Evolutionary conservation across 176 grass and related monocot species (phyloP).

Genomic region (Pontederia paniculata): DNA sequence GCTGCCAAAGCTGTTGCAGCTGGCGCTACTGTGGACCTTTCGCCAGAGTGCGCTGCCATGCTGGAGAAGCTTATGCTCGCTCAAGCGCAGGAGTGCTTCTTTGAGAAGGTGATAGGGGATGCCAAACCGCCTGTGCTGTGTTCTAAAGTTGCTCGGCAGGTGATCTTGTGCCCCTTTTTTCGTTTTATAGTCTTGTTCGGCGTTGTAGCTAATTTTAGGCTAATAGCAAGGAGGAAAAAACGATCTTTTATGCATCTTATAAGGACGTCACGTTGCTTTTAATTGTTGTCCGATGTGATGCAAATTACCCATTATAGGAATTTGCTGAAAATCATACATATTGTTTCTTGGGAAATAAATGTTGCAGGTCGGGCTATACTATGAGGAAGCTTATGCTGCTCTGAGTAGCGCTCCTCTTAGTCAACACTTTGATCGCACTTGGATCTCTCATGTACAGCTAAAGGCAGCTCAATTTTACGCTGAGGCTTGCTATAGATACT

Average conservation of each 20-base stretch:
- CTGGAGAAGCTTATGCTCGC: slow-evolving; percentile 80
- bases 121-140: slow-evolving; percentile 34
- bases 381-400: slow-evolving; percentile 57
- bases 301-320: too few species aligned
- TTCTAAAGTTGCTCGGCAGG: slow-evolving; percentile 76
- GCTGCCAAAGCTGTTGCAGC: slow-evolving; percentile 32
- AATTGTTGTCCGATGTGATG: neutral
- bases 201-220: neutral
- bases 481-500: slow-evolving; percentile 42
- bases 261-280: slow-evolving; percentile 4
- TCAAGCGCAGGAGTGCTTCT: slow-evolving; percentile 84
- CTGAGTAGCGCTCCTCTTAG: slow-evolving; percentile 31
- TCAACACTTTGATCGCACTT: slow-evolving; percentile 59
- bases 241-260: neutral
- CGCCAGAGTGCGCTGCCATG: slow-evolving; percentile 36
- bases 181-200: neutral
- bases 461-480: slow-evolving; percentile 52
- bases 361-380: slow-evolving; percentile 62
- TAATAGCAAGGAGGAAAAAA: too few species aligned
- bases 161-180: slow-evolving; percentile 6
- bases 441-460: slow-evolving; percentile 61
- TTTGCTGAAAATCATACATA: neutral
- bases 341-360: neutral
- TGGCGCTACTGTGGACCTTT: slow-evolving; percentile 48
- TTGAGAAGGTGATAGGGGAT: slow-evolving; percentile 54